A percentile compares a stretch with the other conserved stretches of the same genome.
phyloP scores from a whole-genome alignment of 441 rosid genomes.

The Bruguiera hainesii region DNA sequence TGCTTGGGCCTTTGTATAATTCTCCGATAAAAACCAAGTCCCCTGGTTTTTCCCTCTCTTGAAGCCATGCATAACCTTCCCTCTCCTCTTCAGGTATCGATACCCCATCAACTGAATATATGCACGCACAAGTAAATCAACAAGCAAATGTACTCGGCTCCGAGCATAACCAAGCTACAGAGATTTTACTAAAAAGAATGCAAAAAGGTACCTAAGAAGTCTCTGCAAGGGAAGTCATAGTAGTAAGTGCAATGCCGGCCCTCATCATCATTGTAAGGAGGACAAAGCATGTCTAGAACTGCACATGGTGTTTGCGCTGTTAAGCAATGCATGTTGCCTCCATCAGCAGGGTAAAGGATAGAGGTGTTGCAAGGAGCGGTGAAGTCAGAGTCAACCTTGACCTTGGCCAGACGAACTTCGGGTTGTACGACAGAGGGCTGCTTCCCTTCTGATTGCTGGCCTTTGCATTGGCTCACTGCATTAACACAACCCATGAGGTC shows the following conservation, averaged over 20 bases:
- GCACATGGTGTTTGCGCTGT: slow-evolving; percentile 84
- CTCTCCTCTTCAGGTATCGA: slow-evolving; percentile 48
- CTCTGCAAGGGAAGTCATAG: slow-evolving; percentile 46
- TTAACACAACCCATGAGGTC: neutral
- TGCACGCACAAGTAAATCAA: neutral
- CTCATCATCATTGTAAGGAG: slow-evolving; percentile 70
- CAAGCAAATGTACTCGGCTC: neutral
- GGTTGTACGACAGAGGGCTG: slow-evolving; percentile 21
- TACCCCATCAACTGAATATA: slow-evolving; percentile 40
- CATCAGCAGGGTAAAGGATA: slow-evolving; percentile 84
- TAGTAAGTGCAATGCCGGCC: slow-evolving; percentile 89
- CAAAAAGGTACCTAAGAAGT: slow-evolving; percentile 44
- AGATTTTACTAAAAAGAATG: neutral
- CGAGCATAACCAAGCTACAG: neutral
- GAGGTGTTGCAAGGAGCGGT: slow-evolving; percentile 75
- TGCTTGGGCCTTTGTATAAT: slow-evolving; percentile 51
- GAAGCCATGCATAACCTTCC: slow-evolving; percentile 65
- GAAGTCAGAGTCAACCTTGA: slow-evolving; percentile 63
- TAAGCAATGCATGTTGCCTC: slow-evolving; percentile 96
- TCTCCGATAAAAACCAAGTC: slow-evolving; percentile 51
- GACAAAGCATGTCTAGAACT: slow-evolving; percentile 85
- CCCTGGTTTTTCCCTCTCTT: slow-evolving; percentile 54
- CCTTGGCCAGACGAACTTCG: slow-evolving; percentile 57
- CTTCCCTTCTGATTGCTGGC: neutral
- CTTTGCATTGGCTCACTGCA: slow-evolving; percentile 15